Evolutionary conservation across 257 asterid species (phyloP).

Genomic region (Solanum habrochaites): DNA sequence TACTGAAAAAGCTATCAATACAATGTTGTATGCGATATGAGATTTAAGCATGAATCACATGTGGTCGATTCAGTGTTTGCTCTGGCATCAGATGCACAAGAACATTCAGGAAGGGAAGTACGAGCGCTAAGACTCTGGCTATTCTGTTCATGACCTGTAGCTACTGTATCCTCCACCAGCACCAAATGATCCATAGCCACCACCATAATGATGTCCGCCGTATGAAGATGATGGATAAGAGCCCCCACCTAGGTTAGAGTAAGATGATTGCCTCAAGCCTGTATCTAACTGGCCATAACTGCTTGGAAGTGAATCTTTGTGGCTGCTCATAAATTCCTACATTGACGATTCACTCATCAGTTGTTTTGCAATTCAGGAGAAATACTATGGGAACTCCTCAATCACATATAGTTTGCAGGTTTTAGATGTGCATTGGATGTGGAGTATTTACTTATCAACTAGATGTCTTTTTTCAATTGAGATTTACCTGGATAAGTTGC

Average conservation of each 20-base stretch:
- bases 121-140: neutral
- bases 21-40: neutral
- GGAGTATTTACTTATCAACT: neutral
- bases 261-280: constrained; percentile 36
- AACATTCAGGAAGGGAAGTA: neutral
- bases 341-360: neutral
- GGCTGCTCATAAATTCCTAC: constrained; percentile 3
- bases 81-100: neutral
- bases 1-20: neutral
- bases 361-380: neutral
- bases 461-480: neutral
- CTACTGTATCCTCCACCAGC: constrained; percentile 46
- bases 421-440: neutral
- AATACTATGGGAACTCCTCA: neutral
- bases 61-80: neutral
- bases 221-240: constrained; percentile 39
- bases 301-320: constrained; percentile 5
- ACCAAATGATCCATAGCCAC: constrained; percentile 55
- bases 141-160: constrained; percentile 34
- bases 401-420: neutral
- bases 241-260: constrained; percentile 40
- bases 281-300: constrained; percentile 5
- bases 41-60: neutral
- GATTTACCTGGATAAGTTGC: constrained; percentile 69
- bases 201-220: constrained; percentile 40